These are phyloP conservation scores for Phyllosticta capitalensis DNA, from an alignment of 2,329 filamentous ascomycete genomes.

Conservation along the genomic window DNA sequence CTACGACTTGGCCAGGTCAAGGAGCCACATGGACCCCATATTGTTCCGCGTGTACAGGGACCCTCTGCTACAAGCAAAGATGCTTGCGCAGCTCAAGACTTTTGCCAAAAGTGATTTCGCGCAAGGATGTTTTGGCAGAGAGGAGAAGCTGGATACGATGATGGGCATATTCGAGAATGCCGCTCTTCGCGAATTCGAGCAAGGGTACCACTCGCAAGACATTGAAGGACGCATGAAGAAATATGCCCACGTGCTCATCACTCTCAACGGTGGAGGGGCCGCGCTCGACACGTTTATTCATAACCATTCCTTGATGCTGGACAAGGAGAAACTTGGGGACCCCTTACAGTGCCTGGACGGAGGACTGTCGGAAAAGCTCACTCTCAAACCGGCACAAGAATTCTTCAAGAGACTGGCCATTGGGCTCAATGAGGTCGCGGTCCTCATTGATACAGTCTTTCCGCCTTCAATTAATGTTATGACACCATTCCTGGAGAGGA, in stretches of 20 bases:
- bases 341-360: slow-evolving; percentile 68
- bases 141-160: slow-evolving; percentile 65
- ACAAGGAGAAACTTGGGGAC: slow-evolving; percentile 60
- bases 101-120: slow-evolving; percentile 78
- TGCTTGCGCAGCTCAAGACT: slow-evolving; percentile 68
- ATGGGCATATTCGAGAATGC: slow-evolving; percentile 80
- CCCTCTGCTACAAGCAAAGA: slow-evolving; percentile 81
- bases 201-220: slow-evolving; percentile 82
- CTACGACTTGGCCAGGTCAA: slow-evolving; percentile 63
- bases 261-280: slow-evolving; percentile 69
- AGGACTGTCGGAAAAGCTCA: slow-evolving; percentile 48
- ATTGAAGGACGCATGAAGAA: slow-evolving; percentile 80
- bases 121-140: slow-evolving; percentile 60
- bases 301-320: slow-evolving; percentile 74
- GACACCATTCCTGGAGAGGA: slow-evolving; percentile 68
- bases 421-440: slow-evolving; percentile 74
- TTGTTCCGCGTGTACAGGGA: slow-evolving; percentile 81
- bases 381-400: slow-evolving; percentile 65
- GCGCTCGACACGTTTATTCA: slow-evolving; percentile 80
- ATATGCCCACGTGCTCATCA: slow-evolving; percentile 77
- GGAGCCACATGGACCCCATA: slow-evolving; percentile 67
- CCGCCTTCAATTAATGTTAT: slow-evolving; percentile 61
- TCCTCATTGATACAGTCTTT: slow-evolving; percentile 75
- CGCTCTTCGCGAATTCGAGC: slow-evolving; percentile 83
- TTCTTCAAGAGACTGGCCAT: slow-evolving; percentile 70